Percentiles rank a stretch among this genome's conserved stretches.
phyloP scores from a whole-genome alignment of 2,329 filamentous ascomycete genomes.

The Alternaria alternata region DNA sequence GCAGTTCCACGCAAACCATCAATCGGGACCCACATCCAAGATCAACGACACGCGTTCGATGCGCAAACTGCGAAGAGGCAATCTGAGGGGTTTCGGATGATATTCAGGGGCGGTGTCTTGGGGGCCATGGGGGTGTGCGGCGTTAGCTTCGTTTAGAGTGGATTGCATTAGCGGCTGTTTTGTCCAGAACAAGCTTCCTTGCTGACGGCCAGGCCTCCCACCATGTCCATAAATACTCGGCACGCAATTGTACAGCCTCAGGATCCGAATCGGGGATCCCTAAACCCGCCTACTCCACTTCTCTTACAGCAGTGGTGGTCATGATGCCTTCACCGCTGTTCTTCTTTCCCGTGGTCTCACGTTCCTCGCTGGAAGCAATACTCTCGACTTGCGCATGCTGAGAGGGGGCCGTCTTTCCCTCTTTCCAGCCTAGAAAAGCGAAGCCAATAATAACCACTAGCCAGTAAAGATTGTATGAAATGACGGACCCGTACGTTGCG shows the following conservation, averaged over 20 bases:
- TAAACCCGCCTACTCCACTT: conserved; percentile 15
- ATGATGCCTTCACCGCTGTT: conserved; percentile 21
- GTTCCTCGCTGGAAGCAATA: conserved; percentile 28
- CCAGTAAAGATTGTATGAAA: conserved; percentile 92
- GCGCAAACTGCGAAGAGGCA: conserved; percentile 1
- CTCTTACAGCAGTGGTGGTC: conserved; percentile 23
- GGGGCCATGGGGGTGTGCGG: not conserved
- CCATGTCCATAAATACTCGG: not conserved
- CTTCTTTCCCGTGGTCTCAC: conserved; percentile 26
- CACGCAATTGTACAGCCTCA: not conserved
- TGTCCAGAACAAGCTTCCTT: conserved; percentile 8
- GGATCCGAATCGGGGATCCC: not conserved
- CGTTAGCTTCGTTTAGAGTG: conserved; percentile 1
- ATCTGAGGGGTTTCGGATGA: not conserved
- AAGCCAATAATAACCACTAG: conserved; percentile 73
- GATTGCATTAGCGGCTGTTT: conserved; percentile 12
- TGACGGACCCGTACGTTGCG: conserved; percentile 85
- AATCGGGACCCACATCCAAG: conserved; percentile 6
- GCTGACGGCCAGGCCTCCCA: conserved; percentile 6
- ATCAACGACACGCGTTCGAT: conserved; percentile 17
- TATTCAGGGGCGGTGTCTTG: conserved; percentile 9
- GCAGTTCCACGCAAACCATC: conserved; percentile 2
- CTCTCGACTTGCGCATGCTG: conserved; percentile 13
- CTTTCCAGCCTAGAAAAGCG: conserved; percentile 70
- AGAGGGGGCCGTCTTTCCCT: conserved; percentile 54